Conservation (phyloP, 208 protist genomes). For the Trypanosoma conorhini region DNA sequence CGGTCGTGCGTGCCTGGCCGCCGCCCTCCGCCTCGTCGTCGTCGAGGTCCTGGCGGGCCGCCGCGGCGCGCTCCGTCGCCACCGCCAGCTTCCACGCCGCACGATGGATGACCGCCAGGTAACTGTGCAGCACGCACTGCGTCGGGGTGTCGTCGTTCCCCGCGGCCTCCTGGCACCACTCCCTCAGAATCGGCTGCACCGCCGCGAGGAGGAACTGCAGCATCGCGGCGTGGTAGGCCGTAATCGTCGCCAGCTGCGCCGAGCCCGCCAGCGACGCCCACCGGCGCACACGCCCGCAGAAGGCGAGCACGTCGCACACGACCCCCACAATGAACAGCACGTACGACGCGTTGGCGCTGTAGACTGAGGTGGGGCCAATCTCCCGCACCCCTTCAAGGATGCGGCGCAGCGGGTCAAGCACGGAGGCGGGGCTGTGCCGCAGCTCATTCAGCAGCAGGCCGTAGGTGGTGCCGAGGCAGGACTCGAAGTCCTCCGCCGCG, state of each 20-base stretch:
- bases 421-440: constrained; percentile 43
- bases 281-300: constrained; percentile 37
- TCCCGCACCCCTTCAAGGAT: constrained; percentile 53
- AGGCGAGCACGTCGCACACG: constrained; percentile 56
- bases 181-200: constrained; percentile 43
- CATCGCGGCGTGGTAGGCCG: constrained; percentile 19
- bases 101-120: constrained; percentile 50
- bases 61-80: constrained; percentile 13
- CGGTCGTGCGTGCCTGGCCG: too few relatives aligned
- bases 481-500: constrained; percentile 36
- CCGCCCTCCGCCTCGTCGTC: too few relatives aligned
- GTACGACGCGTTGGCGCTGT: constrained; percentile 77
- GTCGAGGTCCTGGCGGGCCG: too few relatives aligned
- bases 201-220: constrained; percentile 33
- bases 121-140: constrained; percentile 66
- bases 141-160: constrained; percentile 68
- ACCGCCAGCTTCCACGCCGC: constrained; percentile 42
- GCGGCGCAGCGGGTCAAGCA: constrained; percentile 42
- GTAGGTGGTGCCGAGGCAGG: constrained; percentile 71
- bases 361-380: constrained; percentile 69
- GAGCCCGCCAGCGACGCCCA: neutral
- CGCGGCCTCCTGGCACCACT: constrained; percentile 62
- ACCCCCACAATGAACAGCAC: constrained; percentile 69
- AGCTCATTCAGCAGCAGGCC: constrained; percentile 91
- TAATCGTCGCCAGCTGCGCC: neutral